Percentiles rank a stretch among this genome's conserved stretches.
Conservation (phyloP, 2,329 filamentous ascomycete genomes). For the Microsporum ferrugineum region DNA sequence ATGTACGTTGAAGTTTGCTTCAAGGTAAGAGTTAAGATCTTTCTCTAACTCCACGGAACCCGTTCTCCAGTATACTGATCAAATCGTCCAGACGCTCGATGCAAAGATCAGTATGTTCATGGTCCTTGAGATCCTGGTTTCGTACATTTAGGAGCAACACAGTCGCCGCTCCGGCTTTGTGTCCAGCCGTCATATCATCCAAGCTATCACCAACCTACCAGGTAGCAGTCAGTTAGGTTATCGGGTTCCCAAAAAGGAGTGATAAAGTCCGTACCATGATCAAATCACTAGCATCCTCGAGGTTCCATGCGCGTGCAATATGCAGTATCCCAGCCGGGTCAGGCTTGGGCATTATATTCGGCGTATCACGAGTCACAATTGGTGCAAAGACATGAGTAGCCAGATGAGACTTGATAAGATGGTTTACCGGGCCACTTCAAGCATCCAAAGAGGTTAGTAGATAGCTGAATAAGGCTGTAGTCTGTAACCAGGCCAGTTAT, state of each 20-base stretch:
- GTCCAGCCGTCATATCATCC: slow-evolving; percentile 86
- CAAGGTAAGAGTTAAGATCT: not conserved
- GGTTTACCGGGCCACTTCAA: slow-evolving; percentile 30
- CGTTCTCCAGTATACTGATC: slow-evolving; percentile 60
- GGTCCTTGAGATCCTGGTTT: slow-evolving; percentile 58
- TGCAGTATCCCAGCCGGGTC: slow-evolving; percentile 78
- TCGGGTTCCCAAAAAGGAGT: not conserved
- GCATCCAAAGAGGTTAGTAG: not conserved
- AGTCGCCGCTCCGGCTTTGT: slow-evolving; percentile 72
- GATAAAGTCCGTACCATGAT: slow-evolving; percentile 43
- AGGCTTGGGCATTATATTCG: slow-evolving; percentile 60
- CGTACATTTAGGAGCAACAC: slow-evolving; percentile 77
- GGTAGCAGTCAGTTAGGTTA: slow-evolving; percentile 6
- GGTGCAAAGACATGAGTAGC: slow-evolving; percentile 57
- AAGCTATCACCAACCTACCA: slow-evolving; percentile 58
- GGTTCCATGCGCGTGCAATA: slow-evolving; percentile 66
- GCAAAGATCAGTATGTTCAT: slow-evolving; percentile 66
- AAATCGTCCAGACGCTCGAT: slow-evolving; percentile 65
- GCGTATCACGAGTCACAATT: slow-evolving; percentile 69
- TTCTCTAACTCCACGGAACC: slow-evolving; percentile 41
- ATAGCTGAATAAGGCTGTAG: not conserved
- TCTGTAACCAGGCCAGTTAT: not conserved
- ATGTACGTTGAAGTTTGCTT: not conserved
- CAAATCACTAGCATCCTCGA: slow-evolving; percentile 40
- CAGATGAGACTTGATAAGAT: slow-evolving; percentile 58